Evolutionary conservation across 2,329 filamentous ascomycete species (phyloP), one percentile per base, ranked within the genome.

Genomic region (Talaromyces sp.): DNA sequence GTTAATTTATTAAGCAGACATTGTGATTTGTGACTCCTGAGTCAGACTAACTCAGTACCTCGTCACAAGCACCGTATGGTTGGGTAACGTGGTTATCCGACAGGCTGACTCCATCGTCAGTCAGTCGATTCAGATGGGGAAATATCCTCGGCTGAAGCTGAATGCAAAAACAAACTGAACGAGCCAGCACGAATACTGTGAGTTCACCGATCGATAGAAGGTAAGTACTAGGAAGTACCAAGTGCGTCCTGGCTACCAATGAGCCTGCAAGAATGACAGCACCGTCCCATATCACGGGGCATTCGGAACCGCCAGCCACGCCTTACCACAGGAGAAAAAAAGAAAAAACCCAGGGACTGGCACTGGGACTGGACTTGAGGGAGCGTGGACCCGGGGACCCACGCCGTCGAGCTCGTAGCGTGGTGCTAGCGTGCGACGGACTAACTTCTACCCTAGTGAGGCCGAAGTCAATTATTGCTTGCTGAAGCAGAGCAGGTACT

Each of bases 361-460:
- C n/a, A 56, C 52, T 56, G 50, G 50, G 27, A 54, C 50, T 54
- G 50, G 50, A 54, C 50, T 54, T 54, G 50, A 56, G 31, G 31
- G 31, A 56, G 52, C 33, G 52, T 56, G 52, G 52, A 56, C 52
- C 50, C 52, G 19, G 19, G n/a, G 52, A 56, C 52, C 52, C 52
- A 56, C 52, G 33, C 14, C 52, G 33, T 39, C 33, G 33, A 56
- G 52, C 52, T 56, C 52, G 37, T 56, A 56, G 52, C 33, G 52
- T 56, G 52, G 14, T 31, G 14, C n/a, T 52, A 56, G 33, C 33
- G 52, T 56, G 31, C 33, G n/a, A 56, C 31, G 50, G 50, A 19
- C 50, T 54, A 35, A 54, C n/a, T 56, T 56, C 31, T 56, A 11
- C 52, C 52, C 52, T 56, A 56, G 52, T 33, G 5, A 56, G 33